These are phyloP conservation scores for Hsuehochloa calcarea DNA, from an alignment of 176 grass and related monocot species.

Conservation along the genomic window DNA sequence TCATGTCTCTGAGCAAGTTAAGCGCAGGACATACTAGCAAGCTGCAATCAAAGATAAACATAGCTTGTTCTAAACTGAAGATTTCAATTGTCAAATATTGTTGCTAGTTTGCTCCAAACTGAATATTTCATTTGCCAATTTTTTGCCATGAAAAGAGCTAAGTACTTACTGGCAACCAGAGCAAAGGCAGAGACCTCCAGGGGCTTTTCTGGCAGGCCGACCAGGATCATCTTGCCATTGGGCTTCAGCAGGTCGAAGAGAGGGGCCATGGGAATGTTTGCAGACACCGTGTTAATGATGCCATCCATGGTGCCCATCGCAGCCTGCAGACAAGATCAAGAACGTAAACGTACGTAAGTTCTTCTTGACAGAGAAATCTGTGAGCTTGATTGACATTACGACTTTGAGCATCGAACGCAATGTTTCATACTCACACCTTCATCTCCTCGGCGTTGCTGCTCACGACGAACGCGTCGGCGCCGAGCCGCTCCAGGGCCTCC, in stretches of 20 bases:
- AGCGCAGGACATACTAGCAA: no score
- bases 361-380: not conserved
- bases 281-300: slow-evolving; percentile 65
- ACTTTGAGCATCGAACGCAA: not conserved
- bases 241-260: slow-evolving; percentile 48
- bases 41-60: no score
- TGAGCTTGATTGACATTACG: not conserved
- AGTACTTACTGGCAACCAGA: slow-evolving; percentile 29
- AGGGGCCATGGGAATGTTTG: slow-evolving; percentile 34
- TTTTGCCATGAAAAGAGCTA: no score
- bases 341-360: not conserved
- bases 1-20: not conserved
- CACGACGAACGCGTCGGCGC: slow-evolving; percentile 60
- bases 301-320: slow-evolving; percentile 52
- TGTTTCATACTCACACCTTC: slow-evolving; percentile 24
- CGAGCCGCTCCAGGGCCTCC: slow-evolving; percentile 53
- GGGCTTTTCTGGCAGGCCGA: slow-evolving; percentile 49
- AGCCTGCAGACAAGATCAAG: slow-evolving; percentile 14
- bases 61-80: no score
- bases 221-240: slow-evolving; percentile 61
- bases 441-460: slow-evolving; percentile 38
- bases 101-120: not conserved
- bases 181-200: slow-evolving; percentile 45
- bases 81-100: not conserved
- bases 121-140: not conserved